These are phyloP conservation scores for Pinus tabuliformis DNA, from an alignment of 75 land plant species.

Conservation along the genomic window DNA sequence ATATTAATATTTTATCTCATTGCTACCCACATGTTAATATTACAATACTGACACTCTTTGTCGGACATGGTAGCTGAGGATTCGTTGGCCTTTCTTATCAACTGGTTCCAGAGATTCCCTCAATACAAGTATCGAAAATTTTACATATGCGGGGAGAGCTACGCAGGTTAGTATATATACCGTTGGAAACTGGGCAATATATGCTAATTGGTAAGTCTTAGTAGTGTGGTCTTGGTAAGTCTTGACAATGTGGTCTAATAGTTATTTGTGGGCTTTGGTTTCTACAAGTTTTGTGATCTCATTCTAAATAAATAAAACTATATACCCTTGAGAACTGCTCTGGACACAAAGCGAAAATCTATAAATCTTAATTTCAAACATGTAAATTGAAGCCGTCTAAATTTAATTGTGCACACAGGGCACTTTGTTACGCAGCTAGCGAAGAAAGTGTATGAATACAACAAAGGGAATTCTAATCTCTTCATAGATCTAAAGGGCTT, in stretches of 20 bases:
- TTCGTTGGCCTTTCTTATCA: conserved; percentile 31
- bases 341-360: no score
- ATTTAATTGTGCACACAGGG: conserved; percentile 30
- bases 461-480: conserved; percentile 20
- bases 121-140: conserved; percentile 54
- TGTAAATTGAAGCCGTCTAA: no score
- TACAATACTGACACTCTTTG: background rate
- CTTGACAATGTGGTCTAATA: no score
- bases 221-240: no score
- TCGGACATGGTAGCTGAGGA: background rate
- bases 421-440: conserved; percentile 87
- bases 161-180: conserved; percentile 41
- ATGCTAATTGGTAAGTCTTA: no score
- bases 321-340: no score
- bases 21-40: conserved; percentile 19
- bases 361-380: no score
- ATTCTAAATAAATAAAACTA: no score
- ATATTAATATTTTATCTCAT: no score
- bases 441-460: conserved; percentile 50
- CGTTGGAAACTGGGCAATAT: no score
- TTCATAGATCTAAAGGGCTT: conserved; percentile 84
- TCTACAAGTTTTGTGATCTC: no score
- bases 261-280: no score
- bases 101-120: conserved; percentile 69
- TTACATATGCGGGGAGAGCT: conserved; percentile 75